Evolutionary conservation across 169 alveolate genomes (phyloP).

Genomic region (Hepatocystis sp.): DNA sequence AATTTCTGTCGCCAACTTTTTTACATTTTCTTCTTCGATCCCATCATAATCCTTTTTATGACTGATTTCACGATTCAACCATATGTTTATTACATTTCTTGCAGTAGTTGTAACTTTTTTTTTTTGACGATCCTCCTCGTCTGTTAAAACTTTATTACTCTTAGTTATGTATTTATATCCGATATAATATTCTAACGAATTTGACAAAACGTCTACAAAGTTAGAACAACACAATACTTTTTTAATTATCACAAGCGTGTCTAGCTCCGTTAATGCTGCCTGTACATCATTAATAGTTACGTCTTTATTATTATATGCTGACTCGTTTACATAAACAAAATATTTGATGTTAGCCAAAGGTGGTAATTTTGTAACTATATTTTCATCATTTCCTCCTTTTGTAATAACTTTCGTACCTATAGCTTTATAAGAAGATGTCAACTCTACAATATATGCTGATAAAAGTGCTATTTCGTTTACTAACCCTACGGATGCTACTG

Average conservation of each 20-base stretch:
- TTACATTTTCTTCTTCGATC: too few species aligned
- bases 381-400: not conserved
- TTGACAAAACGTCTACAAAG: conserved; percentile 64
- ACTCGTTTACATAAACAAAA: conserved; percentile 56
- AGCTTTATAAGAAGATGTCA: conserved; percentile 64
- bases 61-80: too few species aligned
- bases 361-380: too few species aligned
- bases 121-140: too few species aligned
- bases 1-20: too few species aligned
- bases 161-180: conserved; percentile 14
- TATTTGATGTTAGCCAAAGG: conserved; percentile 47
- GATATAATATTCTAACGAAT: conserved; percentile 26
- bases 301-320: not conserved
- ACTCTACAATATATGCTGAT: conserved; percentile 65
- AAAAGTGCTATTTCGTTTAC: conserved; percentile 44
- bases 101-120: too few species aligned
- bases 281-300: too few species aligned
- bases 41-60: too few species aligned
- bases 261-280: not conserved
- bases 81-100: too few species aligned
- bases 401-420: not conserved
- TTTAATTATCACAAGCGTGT: conserved; percentile 27
- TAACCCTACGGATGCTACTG: conserved; percentile 6
- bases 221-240: conserved; percentile 66
- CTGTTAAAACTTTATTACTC: too few species aligned